Evolutionary conservation across 164 flowering plant genomes (phyloP), one percentile per base, ranked within the genome.

Genomic region (Berberis thunbergii): DNA sequence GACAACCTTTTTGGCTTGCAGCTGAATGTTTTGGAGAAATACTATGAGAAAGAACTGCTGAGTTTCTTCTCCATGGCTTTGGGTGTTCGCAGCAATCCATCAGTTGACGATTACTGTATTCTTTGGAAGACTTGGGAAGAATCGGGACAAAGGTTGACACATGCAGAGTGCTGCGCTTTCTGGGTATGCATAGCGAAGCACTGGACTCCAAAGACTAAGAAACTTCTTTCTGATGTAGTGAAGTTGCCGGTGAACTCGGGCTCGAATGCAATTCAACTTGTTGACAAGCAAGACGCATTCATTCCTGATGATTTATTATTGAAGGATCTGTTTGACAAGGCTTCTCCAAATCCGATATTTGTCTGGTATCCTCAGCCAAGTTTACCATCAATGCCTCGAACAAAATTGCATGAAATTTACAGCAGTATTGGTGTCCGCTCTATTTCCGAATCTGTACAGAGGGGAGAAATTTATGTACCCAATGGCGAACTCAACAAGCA

Each of bases 111-210:
- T 56, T 83, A 80, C 65, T 74, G 72, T 60, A 43, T 54, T 55
- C 77, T 88, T 9, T 88, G 96, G 96, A 76, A 70, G 54, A 60
- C 39, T 7, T 88, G 89, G 96, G 86, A 86, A 71, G 62, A n/a
- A 44, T 63, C 75, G 7, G 68, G 59, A 2, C 39, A 45, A 45
- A 43, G 7, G 7, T 59, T 88, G 63, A 69, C 81, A 0, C 7
- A 43, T 5, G 65, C 13, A 2, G 81, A 88, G 11, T 88, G 96
- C 46, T 63, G 75, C 62, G 79, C 82, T 26, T 84, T 88, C 65
- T 88, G 96, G 91, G 60, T 43, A 0, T 73, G 43, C 61, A 72
- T 84, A 45, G 56, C 69, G 2, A 67, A 64, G 68, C 69, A 78
- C 10, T 75, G 83, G 79, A 74, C 38, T 49, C 2, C 61, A 7